phyloP scores from a whole-genome alignment of 495 filamentous ascomycete species.

The Podospora comata region DNA sequence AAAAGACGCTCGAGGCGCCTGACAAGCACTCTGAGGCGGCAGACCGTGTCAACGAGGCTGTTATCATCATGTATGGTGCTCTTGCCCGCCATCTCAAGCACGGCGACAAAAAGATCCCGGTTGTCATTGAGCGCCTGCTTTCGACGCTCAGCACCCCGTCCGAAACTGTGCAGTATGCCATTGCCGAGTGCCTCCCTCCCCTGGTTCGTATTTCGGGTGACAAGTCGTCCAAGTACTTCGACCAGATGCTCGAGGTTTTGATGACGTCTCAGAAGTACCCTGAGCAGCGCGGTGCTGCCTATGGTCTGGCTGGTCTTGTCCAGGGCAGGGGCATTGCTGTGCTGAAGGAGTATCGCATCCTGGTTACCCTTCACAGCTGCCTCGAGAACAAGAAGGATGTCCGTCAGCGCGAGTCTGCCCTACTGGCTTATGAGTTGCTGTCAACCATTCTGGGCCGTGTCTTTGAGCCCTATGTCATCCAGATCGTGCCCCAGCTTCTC shows the following conservation, averaged over 20 bases:
- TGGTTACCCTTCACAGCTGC: conserved; percentile 71
- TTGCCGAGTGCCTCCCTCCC: conserved; percentile 88
- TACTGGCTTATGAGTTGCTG: conserved; percentile 86
- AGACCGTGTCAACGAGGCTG: conserved; percentile 90
- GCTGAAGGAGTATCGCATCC: conserved; percentile 78
- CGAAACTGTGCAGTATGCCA: conserved; percentile 92
- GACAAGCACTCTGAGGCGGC: conserved; percentile 72
- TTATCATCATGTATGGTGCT: conserved; percentile 94
- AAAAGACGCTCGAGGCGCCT: conserved; percentile 74
- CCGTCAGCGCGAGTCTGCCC: conserved; percentile 81
- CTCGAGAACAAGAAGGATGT: conserved; percentile 89
- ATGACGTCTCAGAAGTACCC: conserved; percentile 85
- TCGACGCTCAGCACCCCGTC: conserved; percentile 90
- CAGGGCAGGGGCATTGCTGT: conserved; percentile 79
- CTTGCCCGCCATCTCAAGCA: conserved; percentile 80
- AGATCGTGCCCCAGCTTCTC: conserved; percentile 88
- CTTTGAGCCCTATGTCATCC: conserved; percentile 95
- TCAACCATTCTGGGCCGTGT: conserved; percentile 78
- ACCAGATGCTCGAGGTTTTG: conserved; percentile 74
- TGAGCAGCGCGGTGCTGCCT: conserved; percentile 85
- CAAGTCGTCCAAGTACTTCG: conserved; percentile 72
- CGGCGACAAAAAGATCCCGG: conserved; percentile 78
- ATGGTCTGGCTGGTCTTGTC: conserved; percentile 88
- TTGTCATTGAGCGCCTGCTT: conserved; percentile 79
- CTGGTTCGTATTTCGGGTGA: conserved; percentile 76